Evolutionary conservation across 192 early-diverging fungal species (phyloP), one percentile per base, ranked within the genome.

Genomic region (Coemansia sp.): DNA sequence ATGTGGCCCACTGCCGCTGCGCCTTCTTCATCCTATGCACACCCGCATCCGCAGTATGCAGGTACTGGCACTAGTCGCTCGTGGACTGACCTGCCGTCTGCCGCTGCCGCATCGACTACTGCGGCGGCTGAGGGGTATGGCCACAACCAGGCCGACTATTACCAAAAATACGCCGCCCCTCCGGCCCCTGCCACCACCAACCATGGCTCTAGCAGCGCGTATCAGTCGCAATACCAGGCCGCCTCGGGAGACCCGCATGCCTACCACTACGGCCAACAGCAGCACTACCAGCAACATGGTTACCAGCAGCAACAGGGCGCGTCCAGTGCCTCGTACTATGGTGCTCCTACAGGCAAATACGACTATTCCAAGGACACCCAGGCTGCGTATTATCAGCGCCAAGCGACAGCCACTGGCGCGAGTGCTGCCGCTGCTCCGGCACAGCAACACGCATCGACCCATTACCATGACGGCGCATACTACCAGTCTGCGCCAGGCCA

Each of bases 361-460:
- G 54, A 70, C n/a, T 71, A 77, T n/a, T 62, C 59, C 19, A 57
- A 57, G 14, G 61, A 57, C 16, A 13, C 66, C 6, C 64, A 64
- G 35, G 64, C 29, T 7, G n/a, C 66, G 6, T 72, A 77, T 36
- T 77, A 77, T 48, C 67, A 61, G 41, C 37, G 68, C 50, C 51
- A 54, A 8, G 21, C 45, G 9, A 33, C 61, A 70, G 50, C 69
- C 21, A 46, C 6, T 29, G 31, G 27, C 31, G 19, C 51, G 10
- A 16, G 7, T 6, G 10, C 45, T 19, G 45, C 48, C 9, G 48
- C 51, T 31, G 13, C 29, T 16, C 27, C 54, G 6, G 54, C 54
- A 17, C 54, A 57, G 50, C 50, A 41, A 34, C 7, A 41, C 48
- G n/a, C 68, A 68, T 17, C 62, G 9, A 17, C 40, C 3, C 62